Conservation (phyloP, 768 basidiomycete genomes). For the Lyophyllum atratum region DNA sequence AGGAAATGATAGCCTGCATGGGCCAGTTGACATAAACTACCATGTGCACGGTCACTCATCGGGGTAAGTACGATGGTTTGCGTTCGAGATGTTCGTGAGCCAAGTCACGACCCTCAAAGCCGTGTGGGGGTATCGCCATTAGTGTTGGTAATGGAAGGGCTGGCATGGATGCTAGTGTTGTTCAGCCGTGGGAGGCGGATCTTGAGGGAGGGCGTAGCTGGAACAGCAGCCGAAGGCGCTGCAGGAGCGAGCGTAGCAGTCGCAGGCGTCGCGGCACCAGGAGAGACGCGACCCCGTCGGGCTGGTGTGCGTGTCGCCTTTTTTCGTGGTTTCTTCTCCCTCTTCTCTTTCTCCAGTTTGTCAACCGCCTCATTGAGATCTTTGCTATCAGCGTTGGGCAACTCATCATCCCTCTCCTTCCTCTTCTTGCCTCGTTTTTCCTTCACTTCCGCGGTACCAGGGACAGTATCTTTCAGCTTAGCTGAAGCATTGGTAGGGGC, state of each 20-base stretch:
- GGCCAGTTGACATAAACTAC: neutral
- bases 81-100: neutral
- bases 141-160: slow-evolving; percentile 21
- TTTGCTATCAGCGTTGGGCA: slow-evolving; percentile 12
- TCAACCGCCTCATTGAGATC: slow-evolving; percentile 24
- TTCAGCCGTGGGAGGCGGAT: slow-evolving; percentile 55
- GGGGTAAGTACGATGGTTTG: neutral
- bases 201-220: slow-evolving; percentile 51
- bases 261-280: slow-evolving; percentile 2
- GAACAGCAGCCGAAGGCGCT: slow-evolving; percentile 26
- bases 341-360: slow-evolving; percentile 24
- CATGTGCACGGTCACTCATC: neutral
- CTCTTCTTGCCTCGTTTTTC: slow-evolving; percentile 42
- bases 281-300: slow-evolving; percentile 17
- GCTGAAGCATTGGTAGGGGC: slow-evolving; percentile 23
- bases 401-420: slow-evolving; percentile 45
- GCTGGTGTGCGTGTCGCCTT: slow-evolving; percentile 35
- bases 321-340: slow-evolving; percentile 25
- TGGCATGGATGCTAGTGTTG: slow-evolving; percentile 24
- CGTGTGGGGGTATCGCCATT: slow-evolving; percentile 28
- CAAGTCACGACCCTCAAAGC: slow-evolving; percentile 14
- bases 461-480: slow-evolving; percentile 28
- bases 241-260: slow-evolving; percentile 20
- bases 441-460: slow-evolving; percentile 26
- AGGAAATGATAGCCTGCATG: slow-evolving; percentile 1